A percentile compares a stretch with the other conserved stretches of the same genome.
Conservation (phyloP, 495 filamentous ascomycete species). For the Lasiosphaeris hirsuta region DNA sequence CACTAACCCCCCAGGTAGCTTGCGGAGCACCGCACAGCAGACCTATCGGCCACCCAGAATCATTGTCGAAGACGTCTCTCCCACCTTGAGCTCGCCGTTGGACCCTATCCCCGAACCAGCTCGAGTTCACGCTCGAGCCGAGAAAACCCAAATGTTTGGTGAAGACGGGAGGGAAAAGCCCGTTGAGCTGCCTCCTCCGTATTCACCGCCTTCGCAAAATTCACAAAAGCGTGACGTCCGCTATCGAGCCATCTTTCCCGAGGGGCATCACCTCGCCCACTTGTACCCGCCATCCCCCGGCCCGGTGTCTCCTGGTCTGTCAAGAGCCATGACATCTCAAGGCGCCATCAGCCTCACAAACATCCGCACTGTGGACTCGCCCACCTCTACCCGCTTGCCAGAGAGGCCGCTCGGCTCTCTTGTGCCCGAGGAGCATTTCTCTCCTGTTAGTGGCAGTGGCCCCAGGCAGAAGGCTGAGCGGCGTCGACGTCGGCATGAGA, state of each 20-base stretch:
- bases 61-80: conserved; percentile 17
- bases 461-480: conserved; percentile 39
- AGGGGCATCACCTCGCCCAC: conserved; percentile 29
- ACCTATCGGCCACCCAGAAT: conserved; percentile 10
- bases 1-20: conserved; percentile 15
- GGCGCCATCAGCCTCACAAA: conserved; percentile 40
- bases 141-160: conserved; percentile 35
- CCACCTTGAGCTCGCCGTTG: conserved; percentile 15
- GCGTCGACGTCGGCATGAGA: conserved; percentile 57
- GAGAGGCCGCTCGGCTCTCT: conserved; percentile 36
- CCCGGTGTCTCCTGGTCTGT: conserved; percentile 37
- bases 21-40: neutral
- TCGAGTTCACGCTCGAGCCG: conserved; percentile 26
- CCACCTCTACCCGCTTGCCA: conserved; percentile 24
- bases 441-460: conserved; percentile 26
- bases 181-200: conserved; percentile 40
- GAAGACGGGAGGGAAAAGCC: conserved; percentile 28
- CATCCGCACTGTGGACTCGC: conserved; percentile 21
- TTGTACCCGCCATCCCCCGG: conserved; percentile 46
- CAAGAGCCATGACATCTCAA: conserved; percentile 47
- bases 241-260: conserved; percentile 40
- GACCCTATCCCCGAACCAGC: conserved; percentile 20
- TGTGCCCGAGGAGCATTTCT: conserved; percentile 34
- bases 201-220: conserved; percentile 35
- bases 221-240: conserved; percentile 24